Percentiles rank a stretch among this genome's conserved stretches.
Evolutionary conservation across 192 early-diverging fungal genomes (phyloP).

Genomic region (Geosiphon pyriformis): DNA sequence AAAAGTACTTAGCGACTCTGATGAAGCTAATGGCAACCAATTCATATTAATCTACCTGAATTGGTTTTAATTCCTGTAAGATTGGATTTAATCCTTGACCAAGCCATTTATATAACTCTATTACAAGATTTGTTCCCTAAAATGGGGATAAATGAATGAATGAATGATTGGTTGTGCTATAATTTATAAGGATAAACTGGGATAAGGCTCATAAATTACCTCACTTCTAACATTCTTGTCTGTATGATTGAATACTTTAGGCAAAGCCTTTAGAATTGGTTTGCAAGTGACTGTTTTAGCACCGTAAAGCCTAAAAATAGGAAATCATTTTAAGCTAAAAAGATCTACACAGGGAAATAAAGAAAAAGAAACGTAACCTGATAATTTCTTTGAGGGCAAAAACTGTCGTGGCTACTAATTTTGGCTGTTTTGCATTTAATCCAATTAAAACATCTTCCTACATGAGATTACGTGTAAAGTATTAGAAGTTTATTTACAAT

Average conservation of each 20-base stretch:
- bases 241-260: slow-evolving; percentile 88
- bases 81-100: slow-evolving; percentile 73
- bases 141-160: neutral
- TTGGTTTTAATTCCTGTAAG: slow-evolving; percentile 85
- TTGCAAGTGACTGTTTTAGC: slow-evolving; percentile 73
- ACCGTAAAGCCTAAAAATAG: slow-evolving; percentile 64
- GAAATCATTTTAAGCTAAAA: neutral
- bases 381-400: slow-evolving; percentile 56
- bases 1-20: neutral
- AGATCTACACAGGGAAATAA: slow-evolving; percentile 7
- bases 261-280: slow-evolving; percentile 75
- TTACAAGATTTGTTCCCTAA: slow-evolving; percentile 56
- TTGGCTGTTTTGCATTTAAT: slow-evolving; percentile 87
- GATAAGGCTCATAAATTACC: slow-evolving; percentile 56
- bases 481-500: neutral
- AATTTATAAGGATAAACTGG: no score
- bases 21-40: no score
- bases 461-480: neutral
- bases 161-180: no score
- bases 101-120: slow-evolving; percentile 94
- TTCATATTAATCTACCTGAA: slow-evolving; percentile 58
- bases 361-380: slow-evolving; percentile 31
- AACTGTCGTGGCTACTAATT: slow-evolving; percentile 75
- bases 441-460: slow-evolving; percentile 74
- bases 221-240: slow-evolving; percentile 91